A percentile compares a stretch with the other conserved stretches of the same genome.
Conservation (phyloP, 768 basidiomycete species). For the Ephemerocybe angulata region DNA sequence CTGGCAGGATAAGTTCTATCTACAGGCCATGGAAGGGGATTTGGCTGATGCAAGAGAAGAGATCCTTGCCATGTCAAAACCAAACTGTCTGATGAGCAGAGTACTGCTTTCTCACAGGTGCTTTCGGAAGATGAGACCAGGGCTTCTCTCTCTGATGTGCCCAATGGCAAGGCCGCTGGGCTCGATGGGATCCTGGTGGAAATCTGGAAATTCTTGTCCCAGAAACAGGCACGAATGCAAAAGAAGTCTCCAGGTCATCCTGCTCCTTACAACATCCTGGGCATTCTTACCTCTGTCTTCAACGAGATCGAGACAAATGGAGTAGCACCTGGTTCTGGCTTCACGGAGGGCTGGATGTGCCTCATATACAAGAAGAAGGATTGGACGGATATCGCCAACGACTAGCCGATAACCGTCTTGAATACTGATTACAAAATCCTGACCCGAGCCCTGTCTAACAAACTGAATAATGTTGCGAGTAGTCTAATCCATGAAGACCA, state of each 20-base stretch:
- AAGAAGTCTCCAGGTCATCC: conserved; percentile 18
- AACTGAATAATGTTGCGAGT: conserved; percentile 12
- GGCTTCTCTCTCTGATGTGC: neutral
- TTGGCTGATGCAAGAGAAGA: neutral
- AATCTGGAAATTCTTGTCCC: conserved; percentile 18
- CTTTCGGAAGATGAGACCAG: neutral
- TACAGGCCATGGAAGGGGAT: neutral
- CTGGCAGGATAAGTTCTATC: no score
- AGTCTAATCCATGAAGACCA: conserved; percentile 31
- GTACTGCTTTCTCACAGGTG: neutral
- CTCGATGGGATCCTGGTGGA: conserved; percentile 24
- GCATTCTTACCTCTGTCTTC: conserved; percentile 10
- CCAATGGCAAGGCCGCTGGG: conserved; percentile 14
- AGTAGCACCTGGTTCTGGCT: conserved; percentile 9
- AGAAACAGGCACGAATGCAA: conserved; percentile 12
- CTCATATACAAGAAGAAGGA: conserved; percentile 42
- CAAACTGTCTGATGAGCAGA: neutral
- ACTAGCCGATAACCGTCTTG: conserved; percentile 31
- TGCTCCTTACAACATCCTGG: no score
- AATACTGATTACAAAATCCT: conserved; percentile 34
- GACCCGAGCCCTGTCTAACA: conserved; percentile 20
- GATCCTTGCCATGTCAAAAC: neutral
- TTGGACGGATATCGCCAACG: conserved; percentile 25
- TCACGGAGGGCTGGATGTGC: conserved; percentile 34
- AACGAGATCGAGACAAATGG: conserved; percentile 31